Evolutionary conservation across 345 rosid species (phyloP), one percentile per base, ranked within the genome.

Genomic region (Melaleuca quinquenervia): DNA sequence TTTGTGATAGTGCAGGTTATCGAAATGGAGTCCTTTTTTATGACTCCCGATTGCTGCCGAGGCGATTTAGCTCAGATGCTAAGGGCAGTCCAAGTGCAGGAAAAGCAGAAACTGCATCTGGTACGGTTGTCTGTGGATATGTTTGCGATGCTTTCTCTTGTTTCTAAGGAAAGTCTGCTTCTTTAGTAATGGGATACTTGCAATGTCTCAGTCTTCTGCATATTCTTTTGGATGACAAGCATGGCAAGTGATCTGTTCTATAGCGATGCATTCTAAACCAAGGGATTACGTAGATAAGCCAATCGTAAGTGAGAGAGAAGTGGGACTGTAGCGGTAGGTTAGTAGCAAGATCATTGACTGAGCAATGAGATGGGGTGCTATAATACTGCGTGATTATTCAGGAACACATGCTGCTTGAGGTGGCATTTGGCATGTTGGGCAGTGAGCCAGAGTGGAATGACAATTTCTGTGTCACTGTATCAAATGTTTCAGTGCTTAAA

Each of bases 51-150:
- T 49, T 84, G 89, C 36, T 82, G 90, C 86, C 92, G 98, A 84
- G 86, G 85, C 70, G 98, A 97, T 92, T 92, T 97, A 64, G 94
- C 98, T 86, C 91, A 93, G 82, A 88, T 96, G 32, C 94, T 97
- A 74, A 89, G 94, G 83, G 92, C 93, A 82, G 93, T 97, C 90
- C 99, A 97, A 91, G 88, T 89, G 18, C 98, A 95, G 85, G 98
- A 97, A 88, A 96, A 95, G 90, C 91, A 94, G 93, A 97, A 96
- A 87, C 80, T 95, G 89, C 94, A 95, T 82, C 90, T 96, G 96
- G 98, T 94, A 87, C 83, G 29, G 49, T n/a, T 45, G 60, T 52
- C 56, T 52, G 51, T 3, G 11, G 26, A 51, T 52, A 3, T 26
- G 12, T 54, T 52, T 49, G 32, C 48, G 0, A 52, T 82, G 84